These are phyloP conservation scores for Athelia psychrophila DNA, from an alignment of 1,284 basidiomycete genomes.

Conservation along the genomic window DNA sequence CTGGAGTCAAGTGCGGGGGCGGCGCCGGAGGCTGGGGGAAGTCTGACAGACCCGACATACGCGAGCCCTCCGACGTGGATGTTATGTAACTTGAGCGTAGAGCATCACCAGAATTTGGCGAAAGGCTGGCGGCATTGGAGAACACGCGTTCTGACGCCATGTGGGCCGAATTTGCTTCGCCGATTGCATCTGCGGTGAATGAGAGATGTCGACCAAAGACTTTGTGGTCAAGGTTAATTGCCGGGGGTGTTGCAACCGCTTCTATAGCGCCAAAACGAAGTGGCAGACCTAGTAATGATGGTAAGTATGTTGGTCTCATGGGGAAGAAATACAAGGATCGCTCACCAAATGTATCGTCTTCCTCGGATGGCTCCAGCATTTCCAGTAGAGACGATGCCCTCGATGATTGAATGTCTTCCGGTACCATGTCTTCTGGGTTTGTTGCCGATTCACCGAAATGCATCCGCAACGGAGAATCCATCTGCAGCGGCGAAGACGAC, in stretches of 20 bases:
- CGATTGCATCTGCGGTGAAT: constrained; percentile 4
- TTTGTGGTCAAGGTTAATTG: constrained; percentile 8
- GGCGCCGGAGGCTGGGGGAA: constrained; percentile 62
- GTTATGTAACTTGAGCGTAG: constrained; percentile 68
- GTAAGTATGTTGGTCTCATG: constrained; percentile 9
- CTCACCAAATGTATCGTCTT: constrained; percentile 46
- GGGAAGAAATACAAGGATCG: constrained; percentile 7
- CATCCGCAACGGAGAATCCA: constrained; percentile 6
- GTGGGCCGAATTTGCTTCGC: not conserved
- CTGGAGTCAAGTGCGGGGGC: constrained; percentile 36
- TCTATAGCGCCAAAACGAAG: constrained; percentile 19
- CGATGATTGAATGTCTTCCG: constrained; percentile 65
- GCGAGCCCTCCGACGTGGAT: constrained; percentile 51
- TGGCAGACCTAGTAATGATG: constrained; percentile 16
- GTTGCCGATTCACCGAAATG: constrained; percentile 17
- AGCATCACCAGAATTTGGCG: constrained; percentile 37
- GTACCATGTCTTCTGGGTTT: constrained; percentile 35
- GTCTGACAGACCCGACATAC: constrained; percentile 71
- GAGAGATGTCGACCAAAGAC: constrained; percentile 6
- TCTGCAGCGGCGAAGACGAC: not conserved
- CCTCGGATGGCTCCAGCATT: constrained; percentile 25
- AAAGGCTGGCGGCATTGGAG: constrained; percentile 32
- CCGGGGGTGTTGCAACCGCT: constrained; percentile 10
- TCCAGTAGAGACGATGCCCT: constrained; percentile 49
- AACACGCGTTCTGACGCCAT: constrained; percentile 1